A percentile compares a stretch with the other conserved stretches of the same genome.
Evolutionary conservation across 768 basidiomycete genomes (phyloP).

Genomic region (Fibroporia radiculosa): DNA sequence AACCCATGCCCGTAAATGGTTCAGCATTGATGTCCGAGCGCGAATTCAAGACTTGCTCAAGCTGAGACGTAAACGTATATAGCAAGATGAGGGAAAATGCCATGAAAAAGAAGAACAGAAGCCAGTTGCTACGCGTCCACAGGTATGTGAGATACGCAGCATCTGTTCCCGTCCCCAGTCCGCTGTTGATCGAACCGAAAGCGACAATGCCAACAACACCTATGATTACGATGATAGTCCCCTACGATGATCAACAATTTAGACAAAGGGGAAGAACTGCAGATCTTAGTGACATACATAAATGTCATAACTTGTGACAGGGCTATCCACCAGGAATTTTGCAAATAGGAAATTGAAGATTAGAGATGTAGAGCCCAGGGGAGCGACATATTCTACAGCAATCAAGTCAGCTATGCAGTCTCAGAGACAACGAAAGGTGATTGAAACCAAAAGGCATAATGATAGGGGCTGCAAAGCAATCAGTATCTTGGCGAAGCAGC

Average conservation of each 20-base stretch:
- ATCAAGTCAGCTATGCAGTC: neutral
- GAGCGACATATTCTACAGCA: slow-evolving; percentile 84
- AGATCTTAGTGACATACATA: slow-evolving; percentile 40
- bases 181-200: slow-evolving; percentile 79
- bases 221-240: slow-evolving; percentile 73
- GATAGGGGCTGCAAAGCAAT: no score
- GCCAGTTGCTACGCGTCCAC: slow-evolving; percentile 86
- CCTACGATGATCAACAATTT: slow-evolving; percentile 32
- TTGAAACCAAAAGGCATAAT: no score
- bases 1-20: slow-evolving; percentile 38
- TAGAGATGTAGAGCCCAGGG: slow-evolving; percentile 86
- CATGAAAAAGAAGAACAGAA: slow-evolving; percentile 85
- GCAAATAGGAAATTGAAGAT: slow-evolving; percentile 97
- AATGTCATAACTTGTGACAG: slow-evolving; percentile 78
- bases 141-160: slow-evolving; percentile 71
- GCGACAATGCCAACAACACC: slow-evolving; percentile 86
- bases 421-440: slow-evolving; percentile 9
- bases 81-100: slow-evolving; percentile 55
- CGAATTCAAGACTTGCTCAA: slow-evolving; percentile 65
- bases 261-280: neutral
- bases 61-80: slow-evolving; percentile 59
- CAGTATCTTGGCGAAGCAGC: no score
- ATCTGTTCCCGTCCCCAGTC: slow-evolving; percentile 65
- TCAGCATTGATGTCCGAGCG: slow-evolving; percentile 62
- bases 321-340: slow-evolving; percentile 77